Percentiles rank a stretch among this genome's conserved stretches.
Evolutionary conservation across 345 rosid species (phyloP).

Genomic region (Cardamine chenopodiifolia): DNA sequence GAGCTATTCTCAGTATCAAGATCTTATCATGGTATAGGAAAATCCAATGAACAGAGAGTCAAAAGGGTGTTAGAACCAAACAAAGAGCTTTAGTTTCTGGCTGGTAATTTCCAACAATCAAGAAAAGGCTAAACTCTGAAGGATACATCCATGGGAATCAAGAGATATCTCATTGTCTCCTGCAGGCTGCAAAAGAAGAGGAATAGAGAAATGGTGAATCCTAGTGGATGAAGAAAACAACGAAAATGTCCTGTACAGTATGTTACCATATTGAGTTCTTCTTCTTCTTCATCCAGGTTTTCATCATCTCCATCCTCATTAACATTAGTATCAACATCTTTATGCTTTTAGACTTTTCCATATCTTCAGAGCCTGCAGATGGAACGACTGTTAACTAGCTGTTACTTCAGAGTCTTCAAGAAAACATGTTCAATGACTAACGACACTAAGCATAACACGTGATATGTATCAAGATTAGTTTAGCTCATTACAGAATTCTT

Average conservation of each 20-base stretch:
- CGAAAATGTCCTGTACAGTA: not conserved
- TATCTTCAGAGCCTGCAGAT: slow-evolving; percentile 47
- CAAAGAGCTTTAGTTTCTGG: not conserved
- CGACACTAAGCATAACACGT: slow-evolving; percentile 5
- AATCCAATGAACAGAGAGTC: not conserved
- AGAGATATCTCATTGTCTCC: slow-evolving; percentile 60
- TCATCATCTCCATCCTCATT: slow-evolving; percentile 64
- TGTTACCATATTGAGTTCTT: slow-evolving; percentile 60
- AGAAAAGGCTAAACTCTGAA: slow-evolving; percentile 18
- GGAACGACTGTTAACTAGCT: slow-evolving; percentile 28
- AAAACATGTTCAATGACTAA: slow-evolving; percentile 5
- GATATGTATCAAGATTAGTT: not conserved
- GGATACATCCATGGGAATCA: slow-evolving; percentile 65
- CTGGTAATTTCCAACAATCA: not conserved
- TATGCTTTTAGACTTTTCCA: slow-evolving; percentile 41
- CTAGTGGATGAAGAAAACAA: not conserved
- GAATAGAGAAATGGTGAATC: slow-evolving; percentile 1
- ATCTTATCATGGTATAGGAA: slow-evolving; percentile 60
- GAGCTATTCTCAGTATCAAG: slow-evolving; percentile 71
- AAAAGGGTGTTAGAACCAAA: slow-evolving; percentile 11
- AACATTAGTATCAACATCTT: slow-evolving; percentile 56
- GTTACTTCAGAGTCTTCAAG: slow-evolving; percentile 8
- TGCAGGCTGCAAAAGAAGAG: slow-evolving; percentile 52
- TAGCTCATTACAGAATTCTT: not conserved
- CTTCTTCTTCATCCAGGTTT: slow-evolving; percentile 55